Conservation (phyloP, 139 green algal genomes). For the Parachlorella kessleri region DNA sequence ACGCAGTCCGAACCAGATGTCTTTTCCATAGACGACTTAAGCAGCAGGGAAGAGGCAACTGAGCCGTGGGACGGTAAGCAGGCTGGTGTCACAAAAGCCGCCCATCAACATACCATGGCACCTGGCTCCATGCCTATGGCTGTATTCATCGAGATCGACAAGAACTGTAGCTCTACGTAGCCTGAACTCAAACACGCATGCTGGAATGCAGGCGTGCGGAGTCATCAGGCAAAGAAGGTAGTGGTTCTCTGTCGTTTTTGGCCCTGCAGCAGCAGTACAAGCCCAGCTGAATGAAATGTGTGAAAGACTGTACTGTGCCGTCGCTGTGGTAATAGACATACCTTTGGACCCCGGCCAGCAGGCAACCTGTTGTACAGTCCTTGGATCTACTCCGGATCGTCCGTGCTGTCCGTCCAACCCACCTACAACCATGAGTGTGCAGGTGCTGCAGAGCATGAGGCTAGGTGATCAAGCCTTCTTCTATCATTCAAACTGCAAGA, state of each 20-base stretch:
- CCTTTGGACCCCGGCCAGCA: too few species aligned
- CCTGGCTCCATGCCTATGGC: not conserved
- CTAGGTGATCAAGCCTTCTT: constrained; percentile 65
- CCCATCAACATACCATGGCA: not conserved
- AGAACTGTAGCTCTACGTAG: not conserved
- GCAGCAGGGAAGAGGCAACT: constrained; percentile 28
- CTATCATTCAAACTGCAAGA: constrained; percentile 64
- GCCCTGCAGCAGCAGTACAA: too few species aligned
- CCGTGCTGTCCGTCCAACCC: too few species aligned
- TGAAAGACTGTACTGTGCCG: too few species aligned
- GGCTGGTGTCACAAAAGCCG: not conserved
- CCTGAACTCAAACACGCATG: not conserved
- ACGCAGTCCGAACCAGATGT: constrained; percentile 71
- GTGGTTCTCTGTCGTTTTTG: too few species aligned
- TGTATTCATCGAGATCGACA: too few species aligned
- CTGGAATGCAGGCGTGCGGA: constrained; percentile 61
- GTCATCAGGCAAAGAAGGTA: constrained; percentile 71
- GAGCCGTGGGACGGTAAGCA: constrained; percentile 64
- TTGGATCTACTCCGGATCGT: too few species aligned
- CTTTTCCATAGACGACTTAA: constrained; percentile 68
- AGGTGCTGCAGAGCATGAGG: constrained; percentile 67
- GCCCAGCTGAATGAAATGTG: too few species aligned
- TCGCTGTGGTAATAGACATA: too few species aligned
- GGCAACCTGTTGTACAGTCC: too few species aligned
- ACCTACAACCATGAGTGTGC: too few species aligned